Evolutionary conservation across 2,329 filamentous ascomycete genomes (phyloP).

Genomic region (Eutypella sp.): DNA sequence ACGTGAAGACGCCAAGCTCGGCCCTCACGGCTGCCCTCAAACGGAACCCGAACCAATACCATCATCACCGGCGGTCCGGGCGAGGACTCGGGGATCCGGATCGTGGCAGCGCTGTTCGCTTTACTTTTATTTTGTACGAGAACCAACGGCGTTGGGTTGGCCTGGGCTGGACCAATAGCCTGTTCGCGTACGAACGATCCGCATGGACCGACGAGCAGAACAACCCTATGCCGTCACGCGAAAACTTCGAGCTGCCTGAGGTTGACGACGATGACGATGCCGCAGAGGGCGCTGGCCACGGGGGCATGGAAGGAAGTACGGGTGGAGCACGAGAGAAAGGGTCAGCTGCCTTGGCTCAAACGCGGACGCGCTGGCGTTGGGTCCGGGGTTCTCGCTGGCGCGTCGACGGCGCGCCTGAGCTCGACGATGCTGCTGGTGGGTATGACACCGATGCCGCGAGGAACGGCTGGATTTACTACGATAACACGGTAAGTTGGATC

Average conservation of each 20-base stretch:
- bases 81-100: slow-evolving; percentile 45
- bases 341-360: too few relatives aligned
- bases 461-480: slow-evolving; percentile 94
- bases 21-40: slow-evolving; percentile 28
- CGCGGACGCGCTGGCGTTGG: slow-evolving; percentile 66
- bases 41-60: too few relatives aligned
- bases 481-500: slow-evolving; percentile 72
- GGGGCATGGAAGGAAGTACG: too few relatives aligned
- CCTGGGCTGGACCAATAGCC: slow-evolving; percentile 86
- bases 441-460: slow-evolving; percentile 57
- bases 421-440: slow-evolving; percentile 40
- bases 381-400: slow-evolving; percentile 80
- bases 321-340: too few relatives aligned
- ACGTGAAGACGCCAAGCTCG: slow-evolving; percentile 24
- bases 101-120: slow-evolving; percentile 74
- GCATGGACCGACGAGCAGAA: slow-evolving; percentile 97
- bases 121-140: slow-evolving; percentile 94
- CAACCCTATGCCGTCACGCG: slow-evolving; percentile 70
- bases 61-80: too few relatives aligned
- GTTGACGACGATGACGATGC: slow-evolving; percentile 60
- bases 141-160: slow-evolving; percentile 95
- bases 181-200: slow-evolving; percentile 85
- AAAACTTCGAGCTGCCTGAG: slow-evolving; percentile 59
- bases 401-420: slow-evolving; percentile 67
- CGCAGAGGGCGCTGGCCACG: too few relatives aligned